Evolutionary conservation across 2,329 filamentous ascomycete genomes (phyloP), one percentile per base, ranked within the genome.

Genomic region (Proliferodiscus dingleyae): DNA sequence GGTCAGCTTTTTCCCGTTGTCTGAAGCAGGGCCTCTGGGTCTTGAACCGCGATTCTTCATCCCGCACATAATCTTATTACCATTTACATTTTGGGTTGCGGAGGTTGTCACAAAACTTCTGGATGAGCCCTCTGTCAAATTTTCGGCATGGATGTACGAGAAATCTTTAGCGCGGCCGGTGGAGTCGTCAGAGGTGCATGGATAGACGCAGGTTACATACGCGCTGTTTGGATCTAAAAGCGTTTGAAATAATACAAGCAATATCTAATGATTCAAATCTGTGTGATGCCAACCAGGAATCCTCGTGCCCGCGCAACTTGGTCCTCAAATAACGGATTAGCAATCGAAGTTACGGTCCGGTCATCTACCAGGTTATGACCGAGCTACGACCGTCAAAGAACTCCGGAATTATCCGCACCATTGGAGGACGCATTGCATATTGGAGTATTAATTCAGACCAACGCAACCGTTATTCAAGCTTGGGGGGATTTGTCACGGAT

Each of bases 1-100:
- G 83, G 80, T 54, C 75, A 80, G 2, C 77, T 81, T 57, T 75
- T 80, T 11, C 74, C 81, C 28, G 79, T 70, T 59, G 74, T 82
- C 2, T 80, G 28, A 79, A 3, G 78, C 85, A n/a, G 81, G 81
- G 0, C 77, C 80, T 0, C 59, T 80, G 43, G 83, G 82, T 0
- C 57, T 87, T 28, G 81, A 85, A 62, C 19, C 80, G 23, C 70
- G 71, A 0, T 83, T 83, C 55, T 62, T 84, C 23, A 48, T 74
- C 2, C 74, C 80, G 1, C 79, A 87, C 30, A 28, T 85, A 4
- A 64, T 86, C 22, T 60, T 84, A 3, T 52, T 83, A 43, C 81
- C 81, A 0, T 42, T 80, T 18, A 84, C 79, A 0, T 64, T 83
- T 2, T 80, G 74, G 68, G 46, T 75, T 22, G 78, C 80, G 2